Conservation (phyloP, 169 alveolate species). For the Plasmodium blacklocki region DNA sequence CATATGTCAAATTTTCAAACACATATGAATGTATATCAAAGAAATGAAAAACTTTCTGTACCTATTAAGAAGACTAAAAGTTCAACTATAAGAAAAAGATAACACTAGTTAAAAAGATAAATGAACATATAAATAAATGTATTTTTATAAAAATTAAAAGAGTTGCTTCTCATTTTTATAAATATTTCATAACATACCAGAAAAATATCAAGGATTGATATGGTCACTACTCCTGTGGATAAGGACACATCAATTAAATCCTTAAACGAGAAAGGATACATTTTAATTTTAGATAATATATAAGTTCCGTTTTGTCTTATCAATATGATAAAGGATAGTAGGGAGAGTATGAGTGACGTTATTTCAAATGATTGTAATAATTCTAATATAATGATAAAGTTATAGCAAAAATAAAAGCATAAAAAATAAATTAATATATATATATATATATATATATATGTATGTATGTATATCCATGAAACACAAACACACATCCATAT, state of each 20-base stretch:
- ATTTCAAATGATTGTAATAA: conserved; percentile 24
- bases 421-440: not conserved
- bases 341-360: conserved; percentile 16
- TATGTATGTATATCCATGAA: not conserved
- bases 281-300: conserved; percentile 42
- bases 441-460: not conserved
- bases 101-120: conserved; percentile 4
- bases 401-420: no score
- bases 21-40: not conserved
- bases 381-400: conserved; percentile 2
- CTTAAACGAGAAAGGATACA: conserved; percentile 68
- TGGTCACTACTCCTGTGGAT: conserved; percentile 40
- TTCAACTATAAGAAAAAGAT: not conserved
- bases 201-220: conserved; percentile 51
- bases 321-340: conserved; percentile 28
- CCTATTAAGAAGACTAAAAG: conserved; percentile 8
- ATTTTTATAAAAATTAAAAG: not conserved
- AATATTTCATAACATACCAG: conserved; percentile 7
- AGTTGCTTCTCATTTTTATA: not conserved
- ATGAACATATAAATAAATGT: not conserved
- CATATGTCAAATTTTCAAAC: not conserved
- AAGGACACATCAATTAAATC: conserved; percentile 60
- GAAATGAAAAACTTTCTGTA: not conserved
- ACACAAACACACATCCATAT: no score
- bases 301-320: conserved; percentile 62